Conservation (phyloP, 2,329 filamentous ascomycete genomes). For the Stachybotrys chlorohalonatus region DNA sequence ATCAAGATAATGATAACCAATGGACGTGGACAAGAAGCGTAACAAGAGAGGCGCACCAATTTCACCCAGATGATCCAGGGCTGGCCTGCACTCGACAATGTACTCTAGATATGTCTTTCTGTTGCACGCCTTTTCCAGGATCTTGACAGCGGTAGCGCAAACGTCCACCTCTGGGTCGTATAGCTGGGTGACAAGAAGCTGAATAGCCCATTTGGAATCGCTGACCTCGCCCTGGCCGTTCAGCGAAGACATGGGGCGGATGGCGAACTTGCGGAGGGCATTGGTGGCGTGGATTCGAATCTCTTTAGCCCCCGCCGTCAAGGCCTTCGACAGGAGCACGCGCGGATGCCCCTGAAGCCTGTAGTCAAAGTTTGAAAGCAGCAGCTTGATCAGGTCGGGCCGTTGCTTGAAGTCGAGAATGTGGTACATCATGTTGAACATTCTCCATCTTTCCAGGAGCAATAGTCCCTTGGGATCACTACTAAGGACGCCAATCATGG, state of each 20-base stretch:
- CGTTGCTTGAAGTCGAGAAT: constrained; percentile 87
- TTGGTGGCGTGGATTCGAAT: constrained; percentile 88
- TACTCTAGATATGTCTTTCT: constrained; percentile 85
- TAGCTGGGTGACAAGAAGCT: constrained; percentile 91
- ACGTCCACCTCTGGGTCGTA: constrained; percentile 98
- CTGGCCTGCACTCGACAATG: constrained; percentile 91
- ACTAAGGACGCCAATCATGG: constrained; percentile 81
- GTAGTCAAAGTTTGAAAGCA: constrained; percentile 90
- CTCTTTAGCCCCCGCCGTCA: constrained; percentile 84
- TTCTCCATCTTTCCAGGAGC: constrained; percentile 91
- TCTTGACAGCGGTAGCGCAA: constrained; percentile 92
- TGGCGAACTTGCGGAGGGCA: constrained; percentile 78
- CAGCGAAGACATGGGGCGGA: constrained; percentile 29
- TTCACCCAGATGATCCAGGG: constrained; percentile 89
- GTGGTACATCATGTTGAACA: constrained; percentile 99
- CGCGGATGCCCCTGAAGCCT: constrained; percentile 79
- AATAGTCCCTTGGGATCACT: constrained; percentile 73
- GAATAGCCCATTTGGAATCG: constrained; percentile 92
- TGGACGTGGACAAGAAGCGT: constrained; percentile 88
- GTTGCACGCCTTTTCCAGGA: constrained; percentile 95
- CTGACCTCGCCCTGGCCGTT: constrained; percentile 32
- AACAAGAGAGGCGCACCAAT: constrained; percentile 90
- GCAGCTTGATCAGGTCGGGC: constrained; percentile 80
- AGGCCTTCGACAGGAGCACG: constrained; percentile 84
- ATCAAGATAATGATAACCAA: constrained; percentile 95